These are phyloP conservation scores for Pythium dissotocum DNA, from an alignment of 352 stramenopile species.

Conservation along the genomic window DNA sequence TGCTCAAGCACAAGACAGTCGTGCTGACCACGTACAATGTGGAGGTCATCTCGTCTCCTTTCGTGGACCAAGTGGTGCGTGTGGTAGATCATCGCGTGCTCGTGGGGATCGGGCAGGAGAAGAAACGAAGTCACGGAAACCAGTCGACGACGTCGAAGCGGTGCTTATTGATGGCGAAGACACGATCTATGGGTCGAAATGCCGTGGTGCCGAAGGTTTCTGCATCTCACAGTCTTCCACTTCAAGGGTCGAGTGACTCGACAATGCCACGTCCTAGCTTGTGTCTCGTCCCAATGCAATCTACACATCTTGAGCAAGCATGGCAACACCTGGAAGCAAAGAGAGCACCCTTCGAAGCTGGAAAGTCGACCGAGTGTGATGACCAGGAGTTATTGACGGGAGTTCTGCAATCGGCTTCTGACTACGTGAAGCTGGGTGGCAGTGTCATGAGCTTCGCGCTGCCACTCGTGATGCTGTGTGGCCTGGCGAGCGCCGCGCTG, in stretches of 20 bases:
- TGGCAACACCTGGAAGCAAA: background rate
- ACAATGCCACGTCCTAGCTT: background rate
- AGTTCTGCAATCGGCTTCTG: too few species aligned
- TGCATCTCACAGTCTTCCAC: background rate
- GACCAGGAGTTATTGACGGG: too few species aligned
- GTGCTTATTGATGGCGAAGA: background rate
- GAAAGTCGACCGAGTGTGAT: too few species aligned
- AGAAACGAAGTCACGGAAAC: too few species aligned
- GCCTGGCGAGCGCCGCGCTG: too few species aligned
- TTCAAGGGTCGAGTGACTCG: conserved; percentile 6
- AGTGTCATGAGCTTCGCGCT: background rate
- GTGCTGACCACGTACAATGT: conserved; percentile 90
- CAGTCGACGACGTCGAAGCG: too few species aligned
- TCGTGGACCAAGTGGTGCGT: conserved; percentile 27
- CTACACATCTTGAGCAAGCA: background rate
- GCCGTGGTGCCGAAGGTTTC: too few species aligned
- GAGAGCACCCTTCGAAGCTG: too few species aligned
- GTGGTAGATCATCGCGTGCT: conserved; percentile 15
- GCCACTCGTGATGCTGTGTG: too few species aligned
- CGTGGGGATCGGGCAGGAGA: background rate
- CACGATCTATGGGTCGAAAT: too few species aligned
- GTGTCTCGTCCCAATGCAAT: conserved; percentile 34
- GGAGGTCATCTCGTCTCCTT: conserved; percentile 27
- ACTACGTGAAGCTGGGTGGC: too few species aligned
- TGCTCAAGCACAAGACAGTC: conserved; percentile 50